phyloP scores from a whole-genome alignment of 495 filamentous ascomycete species.

The Aspergillus affinis region DNA sequence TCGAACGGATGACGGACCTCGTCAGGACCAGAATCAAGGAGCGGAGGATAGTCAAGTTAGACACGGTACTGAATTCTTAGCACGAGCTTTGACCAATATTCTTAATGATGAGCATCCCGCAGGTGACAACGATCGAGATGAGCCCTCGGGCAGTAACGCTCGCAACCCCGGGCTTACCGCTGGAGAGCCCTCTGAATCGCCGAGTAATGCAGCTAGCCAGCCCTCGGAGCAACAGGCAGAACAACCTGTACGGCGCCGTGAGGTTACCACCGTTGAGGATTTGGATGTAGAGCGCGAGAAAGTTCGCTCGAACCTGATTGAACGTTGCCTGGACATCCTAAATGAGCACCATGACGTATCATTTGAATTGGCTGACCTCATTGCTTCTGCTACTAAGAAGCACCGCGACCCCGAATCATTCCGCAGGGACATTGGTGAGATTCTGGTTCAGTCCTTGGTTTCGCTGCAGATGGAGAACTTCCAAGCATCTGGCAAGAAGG shows the following conservation, averaged over 20 bases:
- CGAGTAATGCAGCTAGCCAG: constrained; percentile 5
- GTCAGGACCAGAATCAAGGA: constrained; percentile 22
- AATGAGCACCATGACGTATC: constrained; percentile 85
- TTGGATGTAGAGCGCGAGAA: constrained; percentile 73
- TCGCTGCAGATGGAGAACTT: constrained; percentile 76
- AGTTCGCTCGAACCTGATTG: constrained; percentile 75
- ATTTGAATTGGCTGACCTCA: constrained; percentile 86
- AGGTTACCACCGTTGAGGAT: constrained; percentile 70
- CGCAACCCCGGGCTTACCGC: constrained; percentile 14
- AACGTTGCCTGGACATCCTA: constrained; percentile 85
- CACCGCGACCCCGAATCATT: constrained; percentile 59
- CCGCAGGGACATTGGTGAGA: constrained; percentile 74
- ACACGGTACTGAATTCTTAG: constrained; percentile 31
- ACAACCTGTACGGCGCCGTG: constrained; percentile 30
- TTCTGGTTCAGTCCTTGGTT: constrained; percentile 81
- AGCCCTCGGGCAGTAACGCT: constrained; percentile 20
- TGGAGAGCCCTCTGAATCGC: constrained; percentile 24
- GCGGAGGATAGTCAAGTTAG: constrained; percentile 31
- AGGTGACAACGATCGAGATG: constrained; percentile 28
- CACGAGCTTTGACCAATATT: constrained; percentile 38
- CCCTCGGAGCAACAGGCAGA: constrained; percentile 13
- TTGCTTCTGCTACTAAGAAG: constrained; percentile 72
- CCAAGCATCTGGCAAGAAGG: constrained; percentile 70
- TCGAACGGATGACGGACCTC: constrained; percentile 26
- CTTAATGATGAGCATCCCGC: constrained; percentile 33